phyloP scores from a whole-genome alignment of 768 basidiomycete species.

The Leucosporidium yakuticum region DNA sequence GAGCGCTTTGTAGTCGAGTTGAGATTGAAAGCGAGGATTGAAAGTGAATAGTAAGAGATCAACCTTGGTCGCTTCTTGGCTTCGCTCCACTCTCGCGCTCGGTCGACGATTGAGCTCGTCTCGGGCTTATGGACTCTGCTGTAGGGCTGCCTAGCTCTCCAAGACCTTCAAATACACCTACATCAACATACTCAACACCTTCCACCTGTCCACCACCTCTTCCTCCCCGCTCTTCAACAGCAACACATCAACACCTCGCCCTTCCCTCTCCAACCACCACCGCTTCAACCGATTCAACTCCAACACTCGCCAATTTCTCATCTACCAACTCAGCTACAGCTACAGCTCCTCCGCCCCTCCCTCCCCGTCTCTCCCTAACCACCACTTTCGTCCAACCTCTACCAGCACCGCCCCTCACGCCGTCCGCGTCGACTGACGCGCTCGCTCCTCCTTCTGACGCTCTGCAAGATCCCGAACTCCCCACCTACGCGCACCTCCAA shows the following conservation, averaged over 20 bases:
- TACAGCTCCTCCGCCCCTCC: neutral
- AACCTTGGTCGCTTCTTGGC: too few relatives aligned
- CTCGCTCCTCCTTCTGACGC: neutral
- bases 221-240: neutral
- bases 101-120: too few relatives aligned
- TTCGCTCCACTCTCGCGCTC: too few relatives aligned
- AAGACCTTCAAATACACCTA: neutral
- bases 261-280: neutral
- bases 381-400: neutral
- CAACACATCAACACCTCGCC: neutral
- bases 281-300: neutral
- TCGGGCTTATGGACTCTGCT: too few relatives aligned
- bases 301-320: neutral
- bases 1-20: too few relatives aligned
- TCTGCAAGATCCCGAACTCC: neutral
- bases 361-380: neutral
- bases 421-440: too few relatives aligned
- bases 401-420: too few relatives aligned
- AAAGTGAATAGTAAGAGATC: too few relatives aligned
- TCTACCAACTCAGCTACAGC: neutral
- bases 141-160: neutral
- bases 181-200: neutral
- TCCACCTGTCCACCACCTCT: neutral
- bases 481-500: slow-evolving; percentile 12
- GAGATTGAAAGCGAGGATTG: too few relatives aligned